Conservation (phyloP, 2,329 filamentous ascomycete species). For the Chaetomiaceae sp. region DNA sequence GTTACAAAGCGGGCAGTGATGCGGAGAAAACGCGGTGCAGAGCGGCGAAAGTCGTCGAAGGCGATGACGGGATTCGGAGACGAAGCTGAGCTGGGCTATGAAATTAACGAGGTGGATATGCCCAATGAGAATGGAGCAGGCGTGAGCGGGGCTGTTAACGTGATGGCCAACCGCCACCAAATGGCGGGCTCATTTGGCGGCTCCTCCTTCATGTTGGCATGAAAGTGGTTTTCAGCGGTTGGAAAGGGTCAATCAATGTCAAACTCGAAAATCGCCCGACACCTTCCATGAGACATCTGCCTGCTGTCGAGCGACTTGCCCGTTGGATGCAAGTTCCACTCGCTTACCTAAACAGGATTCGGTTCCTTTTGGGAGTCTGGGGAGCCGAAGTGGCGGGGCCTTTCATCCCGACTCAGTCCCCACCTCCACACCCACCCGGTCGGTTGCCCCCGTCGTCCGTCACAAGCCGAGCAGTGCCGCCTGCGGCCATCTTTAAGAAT, state of each 20-base stretch:
- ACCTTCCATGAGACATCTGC: too few species aligned
- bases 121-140: background rate
- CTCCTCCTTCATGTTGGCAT: background rate
- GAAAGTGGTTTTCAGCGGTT: background rate
- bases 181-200: background rate
- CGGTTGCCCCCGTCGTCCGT: slow-evolving; percentile 20
- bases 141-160: background rate
- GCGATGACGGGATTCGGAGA: background rate
- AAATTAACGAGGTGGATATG: background rate
- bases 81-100: background rate
- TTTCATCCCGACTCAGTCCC: slow-evolving; percentile 4
- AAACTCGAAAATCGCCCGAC: too few species aligned
- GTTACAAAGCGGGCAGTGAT: background rate
- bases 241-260: too few species aligned
- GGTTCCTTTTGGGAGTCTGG: slow-evolving; percentile 4
- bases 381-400: slow-evolving; percentile 10
- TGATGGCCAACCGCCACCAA: background rate
- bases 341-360: slow-evolving; percentile 12
- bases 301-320: too few species aligned
- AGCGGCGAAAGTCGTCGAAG: background rate
- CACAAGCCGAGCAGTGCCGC: slow-evolving; percentile 26
- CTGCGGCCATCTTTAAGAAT: slow-evolving; percentile 18
- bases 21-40: background rate
- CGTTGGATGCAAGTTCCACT: too few species aligned
- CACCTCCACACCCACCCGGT: slow-evolving; percentile 10